These are phyloP conservation scores for Endocladia muricata DNA, from an alignment of 31 red algal species.

Conservation along the genomic window DNA sequence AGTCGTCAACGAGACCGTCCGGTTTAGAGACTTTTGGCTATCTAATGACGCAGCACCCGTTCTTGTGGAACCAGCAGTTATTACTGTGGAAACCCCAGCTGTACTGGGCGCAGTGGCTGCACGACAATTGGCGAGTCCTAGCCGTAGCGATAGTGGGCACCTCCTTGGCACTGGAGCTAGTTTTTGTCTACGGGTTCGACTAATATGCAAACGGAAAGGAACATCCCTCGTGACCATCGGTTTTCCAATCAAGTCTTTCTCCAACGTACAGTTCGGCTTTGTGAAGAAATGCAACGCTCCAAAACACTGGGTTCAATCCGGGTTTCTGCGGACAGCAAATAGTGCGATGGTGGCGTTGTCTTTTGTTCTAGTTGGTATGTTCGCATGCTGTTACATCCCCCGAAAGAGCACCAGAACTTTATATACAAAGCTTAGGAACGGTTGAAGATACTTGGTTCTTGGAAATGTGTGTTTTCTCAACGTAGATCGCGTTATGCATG, in stretches of 20 bases:
- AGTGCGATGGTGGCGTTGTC: conserved; percentile 29
- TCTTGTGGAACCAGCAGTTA: conserved; percentile 44
- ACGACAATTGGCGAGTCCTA: neutral
- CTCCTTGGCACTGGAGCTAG: conserved; percentile 10
- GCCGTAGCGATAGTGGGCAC: neutral
- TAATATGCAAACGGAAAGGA: conserved; percentile 57
- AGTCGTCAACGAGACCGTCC: conserved; percentile 31
- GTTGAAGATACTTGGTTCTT: no score
- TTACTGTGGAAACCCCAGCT: conserved; percentile 53
- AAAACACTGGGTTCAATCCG: conserved; percentile 29
- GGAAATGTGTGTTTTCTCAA: no score
- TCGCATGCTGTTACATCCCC: conserved; percentile 41
- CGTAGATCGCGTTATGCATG: no score
- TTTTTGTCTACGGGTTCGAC: conserved; percentile 21
- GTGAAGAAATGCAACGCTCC: conserved; percentile 49
- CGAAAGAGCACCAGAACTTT: no score
- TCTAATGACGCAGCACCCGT: conserved; percentile 45
- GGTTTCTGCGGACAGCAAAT: conserved; percentile 53
- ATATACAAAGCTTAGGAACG: no score
- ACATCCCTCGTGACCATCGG: conserved; percentile 38
- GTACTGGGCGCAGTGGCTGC: conserved; percentile 6
- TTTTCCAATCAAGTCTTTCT: conserved; percentile 59
- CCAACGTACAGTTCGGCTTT: conserved; percentile 65
- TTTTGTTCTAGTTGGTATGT: conserved; percentile 24
- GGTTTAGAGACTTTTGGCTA: conserved; percentile 63